phyloP scores from a whole-genome alignment of 805 yeast genomes.

The Cyberlindnera maritima region DNA sequence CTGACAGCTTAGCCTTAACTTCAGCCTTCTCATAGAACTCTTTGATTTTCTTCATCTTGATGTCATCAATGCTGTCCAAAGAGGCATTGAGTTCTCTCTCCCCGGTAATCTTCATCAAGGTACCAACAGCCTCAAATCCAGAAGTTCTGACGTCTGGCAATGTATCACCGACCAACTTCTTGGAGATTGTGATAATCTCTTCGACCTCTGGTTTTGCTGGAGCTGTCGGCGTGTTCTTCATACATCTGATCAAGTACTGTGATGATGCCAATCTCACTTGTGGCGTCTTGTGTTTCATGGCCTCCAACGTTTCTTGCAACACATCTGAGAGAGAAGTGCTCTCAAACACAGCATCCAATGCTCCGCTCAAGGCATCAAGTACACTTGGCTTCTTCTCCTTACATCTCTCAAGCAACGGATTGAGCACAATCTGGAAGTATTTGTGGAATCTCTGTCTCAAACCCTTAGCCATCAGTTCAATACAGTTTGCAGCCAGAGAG shows the following conservation, averaged over 20 bases:
- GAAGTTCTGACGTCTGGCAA: constrained; percentile 80
- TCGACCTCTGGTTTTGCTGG: constrained; percentile 59
- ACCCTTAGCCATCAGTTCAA: constrained; percentile 62
- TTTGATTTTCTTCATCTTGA: constrained; percentile 65
- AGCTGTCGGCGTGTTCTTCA: constrained; percentile 44
- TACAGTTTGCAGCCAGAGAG: constrained; percentile 67
- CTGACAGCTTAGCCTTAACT: constrained; percentile 42
- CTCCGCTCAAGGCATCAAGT: constrained; percentile 62
- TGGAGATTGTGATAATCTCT: constrained; percentile 49
- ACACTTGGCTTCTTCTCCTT: constrained; percentile 86
- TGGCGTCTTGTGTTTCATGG: constrained; percentile 77
- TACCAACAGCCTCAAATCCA: constrained; percentile 76
- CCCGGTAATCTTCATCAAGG: constrained; percentile 80
- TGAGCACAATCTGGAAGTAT: constrained; percentile 51
- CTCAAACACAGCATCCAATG: constrained; percentile 62
- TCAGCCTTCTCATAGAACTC: constrained; percentile 54
- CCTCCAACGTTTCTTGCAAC: constrained; percentile 55
- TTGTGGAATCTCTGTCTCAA: constrained; percentile 53
- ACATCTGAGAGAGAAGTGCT: constrained; percentile 51
- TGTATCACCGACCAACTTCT: constrained; percentile 74
- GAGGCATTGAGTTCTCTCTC: constrained; percentile 58
- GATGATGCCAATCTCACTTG: constrained; percentile 73
- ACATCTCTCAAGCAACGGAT: constrained; percentile 72
- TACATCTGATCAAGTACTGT: constrained; percentile 59
- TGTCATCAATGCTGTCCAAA: constrained; percentile 72